Evolutionary conservation across 495 filamentous ascomycete species (phyloP), one percentile per base, ranked within the genome.

Genomic region (Jackrogersella multiformis): DNA sequence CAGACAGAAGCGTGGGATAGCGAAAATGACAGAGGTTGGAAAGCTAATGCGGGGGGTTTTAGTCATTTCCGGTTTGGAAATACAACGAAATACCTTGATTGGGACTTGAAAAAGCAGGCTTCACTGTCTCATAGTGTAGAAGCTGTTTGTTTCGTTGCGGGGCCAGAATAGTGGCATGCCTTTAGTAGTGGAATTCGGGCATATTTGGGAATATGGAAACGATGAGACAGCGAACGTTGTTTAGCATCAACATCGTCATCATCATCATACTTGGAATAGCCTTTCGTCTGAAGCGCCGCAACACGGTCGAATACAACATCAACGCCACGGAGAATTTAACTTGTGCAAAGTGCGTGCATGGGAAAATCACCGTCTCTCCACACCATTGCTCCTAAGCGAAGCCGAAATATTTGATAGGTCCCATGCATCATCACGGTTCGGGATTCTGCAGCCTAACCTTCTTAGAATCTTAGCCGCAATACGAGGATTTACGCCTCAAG

Each of bases 381-480:
- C 56, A 64, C 66, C 59, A 60, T 34, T 34, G 12, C 35, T 6
- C 32, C 26, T 61, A 70, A 70, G 61, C 67, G 67, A 70, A 61
- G 24, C 28, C 49, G 28, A 35, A 56, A 59, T 34, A 45, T 26
- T 46, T 32, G 28, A 51, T 60, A 57, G 24, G 61, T 65, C 52
- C 56, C 56, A 70, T 70, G 67, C 61, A 57, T 41, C 36, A 52
- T 58, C 51, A 64, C 60, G 61, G 56, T 54, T 61, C 52, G 51
- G 61, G 52, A 56, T 52, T 57, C 56, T 65, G 61, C 61, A 69
- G 66, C 65, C 66, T 56, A 61, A 69, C 66, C 66, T 51, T 54
- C 42, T 28, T 13, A 57, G 36, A 61, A 44, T 54, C 42, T 28
- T 13, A 57, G 36, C 55, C 56, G 61, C 61, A 70, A 70, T 70